These are phyloP conservation scores for Colletotrichum tropicicola DNA, from an alignment of 2,329 filamentous ascomycete species.

Conservation along the genomic window DNA sequence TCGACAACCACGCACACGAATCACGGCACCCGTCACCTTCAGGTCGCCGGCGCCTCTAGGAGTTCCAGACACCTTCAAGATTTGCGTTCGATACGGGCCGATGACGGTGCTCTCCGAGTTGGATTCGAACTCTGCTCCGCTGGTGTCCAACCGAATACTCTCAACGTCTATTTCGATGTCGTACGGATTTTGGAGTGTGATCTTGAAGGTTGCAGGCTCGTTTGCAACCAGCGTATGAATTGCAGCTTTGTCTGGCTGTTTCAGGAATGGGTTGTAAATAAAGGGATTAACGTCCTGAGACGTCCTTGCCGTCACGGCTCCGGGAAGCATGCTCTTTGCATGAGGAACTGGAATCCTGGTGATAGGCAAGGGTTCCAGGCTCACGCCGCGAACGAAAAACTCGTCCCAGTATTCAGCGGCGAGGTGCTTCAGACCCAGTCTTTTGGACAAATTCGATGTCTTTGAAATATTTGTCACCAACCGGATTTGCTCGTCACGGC, in stretches of 20 bases:
- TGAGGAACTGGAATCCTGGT: conserved; percentile 74
- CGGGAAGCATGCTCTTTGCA: conserved; percentile 62
- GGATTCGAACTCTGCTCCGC: conserved; percentile 78
- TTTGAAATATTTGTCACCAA: conserved; percentile 87
- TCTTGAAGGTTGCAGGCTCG: conserved; percentile 79
- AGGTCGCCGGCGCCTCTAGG: conserved; percentile 74
- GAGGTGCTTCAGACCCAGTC: conserved; percentile 75
- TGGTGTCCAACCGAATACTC: conserved; percentile 76
- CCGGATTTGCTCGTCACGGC: conserved; percentile 84
- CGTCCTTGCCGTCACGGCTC: conserved; percentile 56
- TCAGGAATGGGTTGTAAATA: conserved; percentile 93
- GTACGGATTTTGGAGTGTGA: conserved; percentile 93
- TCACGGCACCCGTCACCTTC: conserved; percentile 78
- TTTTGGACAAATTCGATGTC: conserved; percentile 79
- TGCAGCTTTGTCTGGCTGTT: conserved; percentile 67
- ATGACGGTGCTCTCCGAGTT: conserved; percentile 72
- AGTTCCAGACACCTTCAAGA: conserved; percentile 75
- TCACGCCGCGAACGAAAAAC: conserved; percentile 83
- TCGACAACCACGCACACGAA: conserved; percentile 84
- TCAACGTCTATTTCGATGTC: conserved; percentile 94
- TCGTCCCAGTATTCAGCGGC: conserved; percentile 96
- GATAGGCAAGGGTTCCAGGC: conserved; percentile 70
- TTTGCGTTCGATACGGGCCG: conserved; percentile 84
- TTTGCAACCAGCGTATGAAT: conserved; percentile 78
- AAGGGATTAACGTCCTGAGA: conserved; percentile 82